These are phyloP conservation scores for Phascolomyces articulosus DNA, from an alignment of 371 early-diverging fungal species.

Conservation along the genomic window DNA sequence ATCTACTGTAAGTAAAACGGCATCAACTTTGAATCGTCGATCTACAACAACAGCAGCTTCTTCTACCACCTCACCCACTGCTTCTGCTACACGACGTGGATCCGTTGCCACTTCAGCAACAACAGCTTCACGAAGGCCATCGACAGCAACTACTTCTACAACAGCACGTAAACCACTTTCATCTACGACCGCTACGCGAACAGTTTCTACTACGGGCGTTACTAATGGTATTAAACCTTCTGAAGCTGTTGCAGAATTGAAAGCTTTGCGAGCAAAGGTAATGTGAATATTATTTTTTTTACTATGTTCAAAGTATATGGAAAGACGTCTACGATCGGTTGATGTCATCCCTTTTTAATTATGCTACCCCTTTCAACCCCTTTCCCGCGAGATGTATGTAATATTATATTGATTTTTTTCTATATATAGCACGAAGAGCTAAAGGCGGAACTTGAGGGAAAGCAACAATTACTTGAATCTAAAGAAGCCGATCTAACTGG, in stretches of 20 bases:
- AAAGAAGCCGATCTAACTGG: conserved; percentile 19
- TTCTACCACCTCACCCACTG: conserved; percentile 17
- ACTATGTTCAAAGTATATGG: too few species aligned
- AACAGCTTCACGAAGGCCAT: not conserved
- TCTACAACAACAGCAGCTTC: conserved; percentile 16
- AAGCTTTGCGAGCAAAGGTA: conserved; percentile 24
- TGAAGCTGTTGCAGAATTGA: conserved; percentile 24
- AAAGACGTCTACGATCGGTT: too few species aligned
- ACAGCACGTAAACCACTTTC: conserved; percentile 3
- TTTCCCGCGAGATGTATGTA: not conserved
- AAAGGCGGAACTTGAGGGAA: conserved; percentile 15
- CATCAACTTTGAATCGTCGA: conserved; percentile 9
- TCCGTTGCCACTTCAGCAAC: conserved; percentile 1
- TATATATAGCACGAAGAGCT: conserved; percentile 20
- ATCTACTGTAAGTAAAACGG: conserved; percentile 15
- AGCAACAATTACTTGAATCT: conserved; percentile 18
- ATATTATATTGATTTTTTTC: not conserved
- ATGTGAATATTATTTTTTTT: not conserved
- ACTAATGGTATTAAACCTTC: conserved; percentile 19
- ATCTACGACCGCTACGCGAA: not conserved
- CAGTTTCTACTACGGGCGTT: conserved; percentile 17
- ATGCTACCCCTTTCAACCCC: too few species aligned
- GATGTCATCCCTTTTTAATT: too few species aligned
- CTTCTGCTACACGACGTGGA: conserved; percentile 7
- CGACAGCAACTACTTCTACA: conserved; percentile 7